A percentile compares a stretch with the other conserved stretches of the same genome.
Evolutionary conservation across 23 red algal genomes (phyloP).

Genomic region (Gracilariopsis chorda): DNA sequence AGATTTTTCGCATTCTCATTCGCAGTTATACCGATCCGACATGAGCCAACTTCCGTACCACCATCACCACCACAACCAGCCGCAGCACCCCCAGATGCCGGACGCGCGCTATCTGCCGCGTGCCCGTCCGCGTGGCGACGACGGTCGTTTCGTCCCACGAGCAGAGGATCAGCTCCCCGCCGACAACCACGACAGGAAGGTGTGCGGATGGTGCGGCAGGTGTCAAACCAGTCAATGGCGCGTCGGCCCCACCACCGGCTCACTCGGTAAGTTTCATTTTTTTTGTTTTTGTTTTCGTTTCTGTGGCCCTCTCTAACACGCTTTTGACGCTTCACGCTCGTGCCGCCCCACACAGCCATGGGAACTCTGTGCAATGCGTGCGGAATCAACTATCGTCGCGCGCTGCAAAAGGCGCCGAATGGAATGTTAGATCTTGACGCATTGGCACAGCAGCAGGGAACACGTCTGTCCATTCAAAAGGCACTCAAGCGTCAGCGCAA

Average conservation of each 20-base stretch:
- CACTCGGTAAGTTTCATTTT: conserved; percentile 1
- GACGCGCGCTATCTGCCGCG: neutral
- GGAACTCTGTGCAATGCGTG: conserved; percentile 45
- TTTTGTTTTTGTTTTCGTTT: neutral
- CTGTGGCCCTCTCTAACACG: neutral
- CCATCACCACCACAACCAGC: neutral
- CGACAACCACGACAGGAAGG: neutral
- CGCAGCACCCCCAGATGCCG: neutral
- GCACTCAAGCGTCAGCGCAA: conserved; percentile 31
- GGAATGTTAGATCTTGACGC: neutral
- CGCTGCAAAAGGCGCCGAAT: neutral
- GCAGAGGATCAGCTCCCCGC: neutral
- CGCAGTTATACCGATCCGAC: no score
- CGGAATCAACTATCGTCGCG: conserved; percentile 41
- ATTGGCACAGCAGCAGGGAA: neutral
- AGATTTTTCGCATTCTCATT: no score
- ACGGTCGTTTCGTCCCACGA: conserved; percentile 22
- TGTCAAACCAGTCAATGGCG: conserved; percentile 2
- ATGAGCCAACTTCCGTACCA: no score
- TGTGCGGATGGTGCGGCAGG: conserved; percentile 28
- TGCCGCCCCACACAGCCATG: neutral
- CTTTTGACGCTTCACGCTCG: neutral
- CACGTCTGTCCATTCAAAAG: conserved; percentile 30
- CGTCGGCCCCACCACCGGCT: conserved; percentile 25
- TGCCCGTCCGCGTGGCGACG: conserved; percentile 10